A percentile compares a stretch with the other conserved stretches of the same genome.
Conservation (phyloP, 768 basidiomycete species). For the Steccherinum ochraceum region DNA sequence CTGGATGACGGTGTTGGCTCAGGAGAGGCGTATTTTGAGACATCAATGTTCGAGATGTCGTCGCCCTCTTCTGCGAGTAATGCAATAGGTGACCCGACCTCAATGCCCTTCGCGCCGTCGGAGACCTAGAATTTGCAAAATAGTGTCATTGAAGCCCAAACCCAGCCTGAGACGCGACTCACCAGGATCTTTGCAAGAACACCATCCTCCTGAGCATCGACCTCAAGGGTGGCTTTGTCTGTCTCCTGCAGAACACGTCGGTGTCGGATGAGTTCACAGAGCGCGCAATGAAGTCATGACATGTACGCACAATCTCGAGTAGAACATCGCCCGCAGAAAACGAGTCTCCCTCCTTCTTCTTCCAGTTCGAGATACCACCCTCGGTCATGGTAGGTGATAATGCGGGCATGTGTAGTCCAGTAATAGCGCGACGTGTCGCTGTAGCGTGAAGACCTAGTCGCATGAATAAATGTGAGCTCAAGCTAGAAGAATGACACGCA, state of each 20-base stretch:
- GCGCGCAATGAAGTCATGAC: not conserved
- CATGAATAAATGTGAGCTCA: not conserved
- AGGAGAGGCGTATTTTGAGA: conserved; percentile 36
- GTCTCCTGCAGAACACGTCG: conserved; percentile 60
- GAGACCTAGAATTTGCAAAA: conserved; percentile 36
- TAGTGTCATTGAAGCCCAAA: no score
- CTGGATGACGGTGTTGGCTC: conserved; percentile 18
- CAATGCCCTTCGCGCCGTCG: conserved; percentile 79
- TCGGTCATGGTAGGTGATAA: conserved; percentile 98
- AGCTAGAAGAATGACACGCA: not conserved
- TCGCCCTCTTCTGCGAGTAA: conserved; percentile 95
- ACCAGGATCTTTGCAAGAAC: conserved; percentile 91
- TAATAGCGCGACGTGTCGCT: conserved; percentile 49
- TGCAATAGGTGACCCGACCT: conserved; percentile 86
- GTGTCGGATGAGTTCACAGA: not conserved
- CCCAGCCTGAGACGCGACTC: no score
- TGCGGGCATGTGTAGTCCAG: conserved; percentile 86
- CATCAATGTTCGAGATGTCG: conserved; percentile 80
- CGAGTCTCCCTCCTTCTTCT: conserved; percentile 76
- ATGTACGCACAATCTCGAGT: conserved; percentile 80
- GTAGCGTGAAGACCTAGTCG: conserved; percentile 53
- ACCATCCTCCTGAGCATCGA: conserved; percentile 97
- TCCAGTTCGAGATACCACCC: conserved; percentile 88
- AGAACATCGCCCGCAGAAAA: conserved; percentile 81
- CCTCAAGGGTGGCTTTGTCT: conserved; percentile 95